A percentile compares a stretch with the other conserved stretches of the same genome.
Conservation (phyloP, 2,329 filamentous ascomycete species). For the Clonostachys rhizophaga region DNA sequence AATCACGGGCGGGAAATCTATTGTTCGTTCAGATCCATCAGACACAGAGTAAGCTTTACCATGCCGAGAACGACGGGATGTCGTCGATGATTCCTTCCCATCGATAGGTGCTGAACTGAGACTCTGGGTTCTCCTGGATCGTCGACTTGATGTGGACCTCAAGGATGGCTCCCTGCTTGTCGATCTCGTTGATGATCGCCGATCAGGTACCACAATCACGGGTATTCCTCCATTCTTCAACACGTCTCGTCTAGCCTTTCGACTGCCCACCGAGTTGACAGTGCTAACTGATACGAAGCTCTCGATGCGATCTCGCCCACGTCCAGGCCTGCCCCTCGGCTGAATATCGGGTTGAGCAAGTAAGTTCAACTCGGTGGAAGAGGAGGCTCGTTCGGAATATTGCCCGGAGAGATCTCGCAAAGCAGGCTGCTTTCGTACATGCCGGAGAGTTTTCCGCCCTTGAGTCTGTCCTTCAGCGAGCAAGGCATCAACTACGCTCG, state of each 20-base stretch:
- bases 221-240: constrained; percentile 57
- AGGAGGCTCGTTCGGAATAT: constrained; percentile 2
- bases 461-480: constrained; percentile 42
- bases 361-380: neutral
- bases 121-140: constrained; percentile 48
- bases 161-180: constrained; percentile 48
- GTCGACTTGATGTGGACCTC: constrained; percentile 56
- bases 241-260: constrained; percentile 52
- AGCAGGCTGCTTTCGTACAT: constrained; percentile 51
- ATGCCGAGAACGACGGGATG: constrained; percentile 34
- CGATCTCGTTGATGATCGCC: constrained; percentile 48
- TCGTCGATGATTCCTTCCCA: constrained; percentile 35
- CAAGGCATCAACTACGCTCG: constrained; percentile 54
- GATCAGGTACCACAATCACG: constrained; percentile 57
- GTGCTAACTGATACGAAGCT: constrained; percentile 46
- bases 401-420: constrained; percentile 37
- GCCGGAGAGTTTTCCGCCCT: constrained; percentile 51
- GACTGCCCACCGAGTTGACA: constrained; percentile 43
- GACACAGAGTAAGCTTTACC: constrained; percentile 40
- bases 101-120: constrained; percentile 41
- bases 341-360: neutral
- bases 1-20: constrained; percentile 55
- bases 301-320: constrained; percentile 24
- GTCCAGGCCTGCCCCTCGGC: constrained; percentile 10
- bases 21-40: constrained; percentile 48